Evolutionary conservation across 306 rosid genomes (phyloP).

Genomic region (Psophocarpus tetragonolobus): DNA sequence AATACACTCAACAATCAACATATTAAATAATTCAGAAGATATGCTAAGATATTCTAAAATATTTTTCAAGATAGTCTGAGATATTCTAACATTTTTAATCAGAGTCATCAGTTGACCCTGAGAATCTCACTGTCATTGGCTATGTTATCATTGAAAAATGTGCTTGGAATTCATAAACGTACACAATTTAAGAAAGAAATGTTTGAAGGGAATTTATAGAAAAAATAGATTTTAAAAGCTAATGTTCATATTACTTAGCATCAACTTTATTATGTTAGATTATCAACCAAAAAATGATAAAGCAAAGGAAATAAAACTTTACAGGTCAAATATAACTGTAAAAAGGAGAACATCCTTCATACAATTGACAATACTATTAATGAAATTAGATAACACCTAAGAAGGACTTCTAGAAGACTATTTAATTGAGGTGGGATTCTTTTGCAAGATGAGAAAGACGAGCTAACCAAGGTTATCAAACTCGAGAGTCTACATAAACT

Average conservation of each 20-base stretch:
- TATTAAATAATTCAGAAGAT: not conserved
- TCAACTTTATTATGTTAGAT: not conserved
- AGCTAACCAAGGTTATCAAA: no score
- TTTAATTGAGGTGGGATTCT: not conserved
- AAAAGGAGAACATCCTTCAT: not conserved
- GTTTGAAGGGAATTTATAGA: not conserved
- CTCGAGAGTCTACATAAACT: no score
- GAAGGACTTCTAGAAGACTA: constrained; percentile 8
- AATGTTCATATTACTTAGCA: constrained; percentile 1
- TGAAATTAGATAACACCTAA: constrained; percentile 3
- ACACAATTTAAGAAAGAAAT: constrained; percentile 14
- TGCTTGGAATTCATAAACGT: not conserved
- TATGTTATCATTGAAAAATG: not conserved
- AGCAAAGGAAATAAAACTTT: not conserved
- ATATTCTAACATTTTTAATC: not conserved
- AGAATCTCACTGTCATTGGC: not conserved
- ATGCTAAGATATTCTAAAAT: not conserved
- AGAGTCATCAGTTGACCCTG: not conserved
- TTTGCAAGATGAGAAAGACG: not conserved
- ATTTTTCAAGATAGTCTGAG: not conserved
- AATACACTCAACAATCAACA: not conserved
- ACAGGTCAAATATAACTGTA: not conserved
- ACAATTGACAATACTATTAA: not conserved
- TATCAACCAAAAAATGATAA: constrained; percentile 12
- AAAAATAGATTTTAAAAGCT: constrained; percentile 19